A percentile compares a stretch with the other conserved stretches of the same genome.
Conservation (phyloP, 495 filamentous ascomycete species). For the Penicillium herquei region DNA sequence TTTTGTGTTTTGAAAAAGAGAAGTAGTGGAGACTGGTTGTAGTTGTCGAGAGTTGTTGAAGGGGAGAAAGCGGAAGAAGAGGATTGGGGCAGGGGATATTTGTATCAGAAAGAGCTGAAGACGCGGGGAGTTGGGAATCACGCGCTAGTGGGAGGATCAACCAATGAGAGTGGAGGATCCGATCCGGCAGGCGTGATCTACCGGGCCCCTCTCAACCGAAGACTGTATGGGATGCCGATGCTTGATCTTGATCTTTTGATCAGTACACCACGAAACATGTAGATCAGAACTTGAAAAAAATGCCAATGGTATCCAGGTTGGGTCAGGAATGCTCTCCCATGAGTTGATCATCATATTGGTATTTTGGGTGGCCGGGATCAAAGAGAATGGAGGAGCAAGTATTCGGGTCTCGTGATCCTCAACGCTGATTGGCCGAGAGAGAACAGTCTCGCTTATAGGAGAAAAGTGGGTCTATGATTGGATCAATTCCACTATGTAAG, state of each 20-base stretch:
- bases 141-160: slow-evolving; percentile 34
- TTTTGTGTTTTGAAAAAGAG: slow-evolving; percentile 22
- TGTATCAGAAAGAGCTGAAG: slow-evolving; percentile 35
- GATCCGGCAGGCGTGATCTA: slow-evolving; percentile 27
- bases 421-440: slow-evolving; percentile 34
- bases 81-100: slow-evolving; percentile 43
- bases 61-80: slow-evolving; percentile 25
- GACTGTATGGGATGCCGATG: slow-evolving; percentile 12
- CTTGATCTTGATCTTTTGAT: slow-evolving; percentile 27
- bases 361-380: slow-evolving; percentile 38
- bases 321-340: slow-evolving; percentile 12
- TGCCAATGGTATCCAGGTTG: slow-evolving; percentile 16
- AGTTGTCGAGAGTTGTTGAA: slow-evolving; percentile 28
- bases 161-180: slow-evolving; percentile 44
- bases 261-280: slow-evolving; percentile 19
- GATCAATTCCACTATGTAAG: slow-evolving; percentile 5
- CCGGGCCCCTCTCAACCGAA: slow-evolving; percentile 29
- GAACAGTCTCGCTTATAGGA: slow-evolving; percentile 39
- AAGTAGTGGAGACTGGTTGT: slow-evolving; percentile 27
- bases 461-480: neutral
- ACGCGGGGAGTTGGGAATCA: slow-evolving; percentile 41
- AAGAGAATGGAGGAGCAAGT: slow-evolving; percentile 20
- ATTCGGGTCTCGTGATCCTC: slow-evolving; percentile 45
- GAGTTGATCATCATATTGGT: slow-evolving; percentile 16
- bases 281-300: slow-evolving; percentile 18